These are phyloP conservation scores for Ogataea thermomethanolica DNA, from an alignment of 805 yeast species.

Conservation along the genomic window DNA sequence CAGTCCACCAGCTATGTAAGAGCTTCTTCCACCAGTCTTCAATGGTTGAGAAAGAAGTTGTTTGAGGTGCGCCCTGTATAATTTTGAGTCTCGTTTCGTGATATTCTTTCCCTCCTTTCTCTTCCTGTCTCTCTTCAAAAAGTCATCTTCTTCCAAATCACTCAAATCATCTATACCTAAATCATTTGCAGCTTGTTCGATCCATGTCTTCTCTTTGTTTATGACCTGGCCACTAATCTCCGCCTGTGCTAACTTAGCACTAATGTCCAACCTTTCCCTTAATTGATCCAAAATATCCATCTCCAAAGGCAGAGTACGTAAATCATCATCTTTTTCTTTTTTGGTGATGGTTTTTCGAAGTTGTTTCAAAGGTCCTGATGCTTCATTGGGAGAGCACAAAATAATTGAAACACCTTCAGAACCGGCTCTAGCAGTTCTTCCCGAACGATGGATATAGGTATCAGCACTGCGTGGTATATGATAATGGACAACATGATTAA, in stretches of 20 bases:
- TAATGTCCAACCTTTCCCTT: constrained; percentile 61
- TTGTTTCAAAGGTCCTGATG: constrained; percentile 80
- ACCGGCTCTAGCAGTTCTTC: constrained; percentile 98
- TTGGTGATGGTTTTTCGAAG: constrained; percentile 53
- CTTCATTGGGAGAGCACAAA: constrained; percentile 91
- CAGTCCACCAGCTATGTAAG: constrained; percentile 77
- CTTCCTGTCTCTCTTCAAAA: constrained; percentile 58
- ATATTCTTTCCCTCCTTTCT: constrained; percentile 52
- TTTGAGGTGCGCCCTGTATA: constrained; percentile 49
- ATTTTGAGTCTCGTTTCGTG: constrained; percentile 45
- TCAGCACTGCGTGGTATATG: constrained; percentile 95
- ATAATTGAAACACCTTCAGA: constrained; percentile 91
- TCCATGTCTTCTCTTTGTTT: constrained; percentile 74
- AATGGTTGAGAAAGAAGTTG: constrained; percentile 50
- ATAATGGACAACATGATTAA: constrained; percentile 93
- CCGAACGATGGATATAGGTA: constrained; percentile 91
- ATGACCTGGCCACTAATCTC: constrained; percentile 51
- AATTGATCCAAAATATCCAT: constrained; percentile 67
- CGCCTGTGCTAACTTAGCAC: constrained; percentile 74
- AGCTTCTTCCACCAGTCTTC: constrained; percentile 61
- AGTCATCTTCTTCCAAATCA: constrained; percentile 70
- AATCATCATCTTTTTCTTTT: constrained; percentile 43
- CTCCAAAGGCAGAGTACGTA: constrained; percentile 73
- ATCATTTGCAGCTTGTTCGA: constrained; percentile 88
- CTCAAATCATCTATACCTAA: constrained; percentile 72